Percentiles rank a stretch among this genome's conserved stretches.
Conservation (phyloP, 768 basidiomycete genomes). For the Grammothele lineata region DNA sequence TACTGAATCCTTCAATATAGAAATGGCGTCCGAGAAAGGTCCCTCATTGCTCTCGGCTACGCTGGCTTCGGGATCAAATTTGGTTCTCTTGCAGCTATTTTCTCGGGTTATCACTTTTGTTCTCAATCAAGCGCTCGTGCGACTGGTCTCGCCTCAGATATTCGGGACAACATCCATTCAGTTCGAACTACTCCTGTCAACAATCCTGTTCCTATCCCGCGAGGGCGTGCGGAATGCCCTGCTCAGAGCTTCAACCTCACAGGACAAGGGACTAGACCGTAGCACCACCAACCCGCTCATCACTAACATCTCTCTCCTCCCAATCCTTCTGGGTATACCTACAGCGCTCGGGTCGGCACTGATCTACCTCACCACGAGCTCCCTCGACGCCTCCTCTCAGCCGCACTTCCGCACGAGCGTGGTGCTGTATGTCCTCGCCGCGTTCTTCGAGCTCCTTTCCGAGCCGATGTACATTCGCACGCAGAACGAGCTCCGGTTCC, state of each 20-base stretch:
- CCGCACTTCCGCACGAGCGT: conserved; percentile 62
- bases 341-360: conserved; percentile 49
- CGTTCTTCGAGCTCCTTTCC: conserved; percentile 70
- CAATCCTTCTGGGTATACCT: conserved; percentile 64
- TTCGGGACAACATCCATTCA: conserved; percentile 92
- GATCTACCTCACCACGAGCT: conserved; percentile 53
- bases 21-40: not conserved
- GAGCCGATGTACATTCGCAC: conserved; percentile 55
- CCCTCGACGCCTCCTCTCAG: conserved; percentile 53
- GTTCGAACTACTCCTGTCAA: conserved; percentile 87
- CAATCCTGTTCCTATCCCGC: conserved; percentile 88
- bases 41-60: conserved; percentile 27
- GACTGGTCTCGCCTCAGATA: conserved; percentile 76
- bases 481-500: conserved; percentile 67
- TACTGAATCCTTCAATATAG: too few species aligned
- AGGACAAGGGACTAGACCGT: not conserved
- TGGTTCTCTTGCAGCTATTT: conserved; percentile 83
- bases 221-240: conserved; percentile 90
- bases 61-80: conserved; percentile 49
- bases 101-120: conserved; percentile 83
- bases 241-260: conserved; percentile 46
- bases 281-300: conserved; percentile 10
- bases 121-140: conserved; percentile 84
- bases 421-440: conserved; percentile 66
- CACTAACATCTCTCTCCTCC: conserved; percentile 58